These are phyloP conservation scores for Chaetothyriales sp. DNA, from an alignment of 2,329 filamentous ascomycete genomes.

Conservation along the genomic window DNA sequence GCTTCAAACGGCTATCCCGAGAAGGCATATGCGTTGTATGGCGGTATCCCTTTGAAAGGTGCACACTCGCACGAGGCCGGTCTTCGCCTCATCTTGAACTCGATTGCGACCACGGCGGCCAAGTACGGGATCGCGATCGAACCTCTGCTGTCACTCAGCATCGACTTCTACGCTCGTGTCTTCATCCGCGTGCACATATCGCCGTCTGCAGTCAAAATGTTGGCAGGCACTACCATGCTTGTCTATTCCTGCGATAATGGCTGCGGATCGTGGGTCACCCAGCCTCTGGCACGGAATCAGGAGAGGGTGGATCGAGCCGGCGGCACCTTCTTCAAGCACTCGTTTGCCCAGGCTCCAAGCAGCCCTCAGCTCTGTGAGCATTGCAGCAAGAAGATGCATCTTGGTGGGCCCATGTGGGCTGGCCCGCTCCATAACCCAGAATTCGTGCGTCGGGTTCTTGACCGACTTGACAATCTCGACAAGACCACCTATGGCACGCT, in stretches of 20 bases:
- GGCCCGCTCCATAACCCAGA: constrained; percentile 71
- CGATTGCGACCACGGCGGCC: constrained; percentile 63
- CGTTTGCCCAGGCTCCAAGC: constrained; percentile 55
- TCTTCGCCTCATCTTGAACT: constrained; percentile 69
- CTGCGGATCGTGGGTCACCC: constrained; percentile 81
- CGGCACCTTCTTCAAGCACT: constrained; percentile 60
- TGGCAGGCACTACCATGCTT: constrained; percentile 81
- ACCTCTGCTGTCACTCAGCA: constrained; percentile 78
- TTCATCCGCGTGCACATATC: constrained; percentile 73
- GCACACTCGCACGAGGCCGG: constrained; percentile 78
- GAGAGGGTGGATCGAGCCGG: constrained; percentile 55
- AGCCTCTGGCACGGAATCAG: constrained; percentile 58
- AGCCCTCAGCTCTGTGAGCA: constrained; percentile 57
- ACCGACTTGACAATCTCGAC: constrained; percentile 52
- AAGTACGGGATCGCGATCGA: constrained; percentile 80
- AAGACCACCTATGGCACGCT: constrained; percentile 62
- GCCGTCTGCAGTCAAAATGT: constrained; percentile 74
- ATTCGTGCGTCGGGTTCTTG: constrained; percentile 67
- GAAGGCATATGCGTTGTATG: constrained; percentile 88
- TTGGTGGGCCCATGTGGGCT: constrained; percentile 89
- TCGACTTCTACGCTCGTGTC: constrained; percentile 85
- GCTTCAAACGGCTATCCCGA: constrained; percentile 88
- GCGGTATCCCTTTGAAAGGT: constrained; percentile 74
- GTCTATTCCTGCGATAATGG: constrained; percentile 82
- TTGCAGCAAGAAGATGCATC: constrained; percentile 72